These are phyloP conservation scores for Chrysoporthe austroafricana DNA, from an alignment of 2,329 filamentous ascomycete species.

Conservation along the genomic window DNA sequence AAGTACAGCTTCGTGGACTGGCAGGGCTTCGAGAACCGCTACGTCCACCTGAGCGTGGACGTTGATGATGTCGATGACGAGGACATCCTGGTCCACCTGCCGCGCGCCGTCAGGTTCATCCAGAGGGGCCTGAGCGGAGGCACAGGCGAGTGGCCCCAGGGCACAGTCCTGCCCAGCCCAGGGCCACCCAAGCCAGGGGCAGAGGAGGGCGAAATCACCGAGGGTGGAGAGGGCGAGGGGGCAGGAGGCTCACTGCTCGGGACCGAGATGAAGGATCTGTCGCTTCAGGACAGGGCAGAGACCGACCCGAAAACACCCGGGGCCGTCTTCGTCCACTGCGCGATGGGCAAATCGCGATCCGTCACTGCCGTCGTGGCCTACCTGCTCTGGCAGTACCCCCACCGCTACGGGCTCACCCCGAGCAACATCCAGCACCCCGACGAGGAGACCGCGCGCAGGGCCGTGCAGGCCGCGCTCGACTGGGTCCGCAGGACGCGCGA, in stretches of 20 bases:
- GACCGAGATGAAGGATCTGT: conserved; percentile 9
- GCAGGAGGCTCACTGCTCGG: conserved; percentile 1
- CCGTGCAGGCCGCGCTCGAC: conserved; percentile 65
- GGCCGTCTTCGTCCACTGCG: conserved; percentile 70
- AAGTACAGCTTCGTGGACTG: conserved; percentile 48
- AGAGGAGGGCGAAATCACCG: background rate
- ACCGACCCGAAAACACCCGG: conserved; percentile 34
- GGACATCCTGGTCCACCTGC: conserved; percentile 81
- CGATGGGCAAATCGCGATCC: conserved; percentile 94
- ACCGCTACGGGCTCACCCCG: conserved; percentile 50
- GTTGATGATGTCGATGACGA: conserved; percentile 91
- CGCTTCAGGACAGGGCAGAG: conserved; percentile 22
- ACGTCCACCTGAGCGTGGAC: conserved; percentile 77
- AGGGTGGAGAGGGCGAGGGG: background rate
- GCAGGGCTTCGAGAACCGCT: conserved; percentile 57
- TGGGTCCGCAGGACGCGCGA: conserved; percentile 72
- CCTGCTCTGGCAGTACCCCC: conserved; percentile 70
- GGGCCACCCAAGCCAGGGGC: background rate
- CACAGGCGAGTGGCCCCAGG: conserved; percentile 7
- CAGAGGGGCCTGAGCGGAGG: conserved; percentile 63
- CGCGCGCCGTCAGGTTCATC: conserved; percentile 81
- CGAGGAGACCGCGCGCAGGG: conserved; percentile 46
- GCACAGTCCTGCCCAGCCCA: conserved; percentile 18
- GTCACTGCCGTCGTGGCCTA: conserved; percentile 84
- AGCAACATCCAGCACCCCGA: conserved; percentile 50